Conservation (phyloP, 2,329 filamentous ascomycete genomes). For the Alternaria arbusti region DNA sequence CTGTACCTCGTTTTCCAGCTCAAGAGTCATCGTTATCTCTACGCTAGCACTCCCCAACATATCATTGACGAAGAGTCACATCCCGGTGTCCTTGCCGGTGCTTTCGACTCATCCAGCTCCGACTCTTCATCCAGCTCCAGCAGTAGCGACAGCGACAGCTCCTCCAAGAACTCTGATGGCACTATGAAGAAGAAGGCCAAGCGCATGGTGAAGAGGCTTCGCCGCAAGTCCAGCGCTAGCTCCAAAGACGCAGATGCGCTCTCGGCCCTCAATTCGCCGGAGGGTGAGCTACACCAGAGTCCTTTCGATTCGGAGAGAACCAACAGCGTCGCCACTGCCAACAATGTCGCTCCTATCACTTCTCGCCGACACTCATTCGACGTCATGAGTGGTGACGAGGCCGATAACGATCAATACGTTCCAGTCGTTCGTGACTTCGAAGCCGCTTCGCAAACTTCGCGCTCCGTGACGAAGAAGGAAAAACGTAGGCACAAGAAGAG, state of each 20-base stretch:
- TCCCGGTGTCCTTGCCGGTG: slow-evolving; percentile 81
- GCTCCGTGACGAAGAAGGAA: slow-evolving; percentile 46
- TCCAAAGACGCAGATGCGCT: slow-evolving; percentile 66
- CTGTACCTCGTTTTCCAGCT: slow-evolving; percentile 89
- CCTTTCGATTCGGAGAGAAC: slow-evolving; percentile 46
- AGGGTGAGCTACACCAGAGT: slow-evolving; percentile 47
- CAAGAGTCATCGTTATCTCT: slow-evolving; percentile 90
- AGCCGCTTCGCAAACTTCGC: slow-evolving; percentile 42
- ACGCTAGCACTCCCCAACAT: slow-evolving; percentile 88
- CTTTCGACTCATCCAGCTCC: slow-evolving; percentile 74
- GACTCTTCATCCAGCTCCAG: slow-evolving; percentile 55
- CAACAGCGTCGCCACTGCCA: slow-evolving; percentile 28
- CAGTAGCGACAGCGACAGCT: slow-evolving; percentile 68
- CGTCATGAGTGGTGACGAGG: slow-evolving; percentile 61
- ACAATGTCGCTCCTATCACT: slow-evolving; percentile 16
- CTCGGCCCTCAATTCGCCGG: slow-evolving; percentile 56
- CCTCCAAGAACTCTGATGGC: slow-evolving; percentile 68
- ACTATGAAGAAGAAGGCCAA: slow-evolving; percentile 78
- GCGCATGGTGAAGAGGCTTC: slow-evolving; percentile 73
- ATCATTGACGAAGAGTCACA: slow-evolving; percentile 91
- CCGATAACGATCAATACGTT: slow-evolving; percentile 55
- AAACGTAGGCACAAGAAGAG: slow-evolving; percentile 56
- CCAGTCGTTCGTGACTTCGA: slow-evolving; percentile 59
- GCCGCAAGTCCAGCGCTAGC: slow-evolving; percentile 77
- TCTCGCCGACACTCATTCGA: slow-evolving; percentile 49